phyloP scores from a whole-genome alignment of 148 eudicot genomes.

The Camellia japonica region DNA sequence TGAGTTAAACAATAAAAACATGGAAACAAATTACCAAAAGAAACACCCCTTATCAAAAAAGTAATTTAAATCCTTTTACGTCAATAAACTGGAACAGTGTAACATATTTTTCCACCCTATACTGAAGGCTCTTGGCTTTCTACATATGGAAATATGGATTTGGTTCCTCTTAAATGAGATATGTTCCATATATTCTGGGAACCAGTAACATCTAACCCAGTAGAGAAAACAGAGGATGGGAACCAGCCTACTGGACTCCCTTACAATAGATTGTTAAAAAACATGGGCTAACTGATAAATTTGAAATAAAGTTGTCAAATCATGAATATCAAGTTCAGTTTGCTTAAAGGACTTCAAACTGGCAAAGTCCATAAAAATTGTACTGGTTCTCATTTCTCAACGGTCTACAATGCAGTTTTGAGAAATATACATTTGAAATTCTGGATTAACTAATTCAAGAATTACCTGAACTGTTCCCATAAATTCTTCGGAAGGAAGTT shows the following conservation, averaged over 20 bases:
- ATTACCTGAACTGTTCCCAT: constrained; percentile 98
- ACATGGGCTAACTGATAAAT: neutral
- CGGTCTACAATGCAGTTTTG: neutral
- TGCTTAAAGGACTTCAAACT: neutral
- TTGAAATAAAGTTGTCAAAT: neutral
- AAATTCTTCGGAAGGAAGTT: constrained; percentile 91
- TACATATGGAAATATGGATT: neutral
- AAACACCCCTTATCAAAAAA: no score
- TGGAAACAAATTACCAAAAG: no score
- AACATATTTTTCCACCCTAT: neutral
- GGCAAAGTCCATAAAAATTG: neutral
- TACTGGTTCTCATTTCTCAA: neutral
- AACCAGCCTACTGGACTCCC: neutral
- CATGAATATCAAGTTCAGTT: neutral
- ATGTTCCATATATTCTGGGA: neutral
- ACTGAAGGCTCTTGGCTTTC: neutral
- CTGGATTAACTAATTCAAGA: neutral
- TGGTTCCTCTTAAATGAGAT: constrained; percentile 2
- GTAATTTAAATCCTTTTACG: no score
- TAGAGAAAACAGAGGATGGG: neutral
- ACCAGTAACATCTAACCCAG: neutral
- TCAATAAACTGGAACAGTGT: no score
- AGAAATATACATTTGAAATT: neutral
- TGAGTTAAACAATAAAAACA: no score
- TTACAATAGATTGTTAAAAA: neutral